Evolutionary conservation across 73 alveolate genomes (phyloP).

Genomic region (Uronychia binucleata): DNA sequence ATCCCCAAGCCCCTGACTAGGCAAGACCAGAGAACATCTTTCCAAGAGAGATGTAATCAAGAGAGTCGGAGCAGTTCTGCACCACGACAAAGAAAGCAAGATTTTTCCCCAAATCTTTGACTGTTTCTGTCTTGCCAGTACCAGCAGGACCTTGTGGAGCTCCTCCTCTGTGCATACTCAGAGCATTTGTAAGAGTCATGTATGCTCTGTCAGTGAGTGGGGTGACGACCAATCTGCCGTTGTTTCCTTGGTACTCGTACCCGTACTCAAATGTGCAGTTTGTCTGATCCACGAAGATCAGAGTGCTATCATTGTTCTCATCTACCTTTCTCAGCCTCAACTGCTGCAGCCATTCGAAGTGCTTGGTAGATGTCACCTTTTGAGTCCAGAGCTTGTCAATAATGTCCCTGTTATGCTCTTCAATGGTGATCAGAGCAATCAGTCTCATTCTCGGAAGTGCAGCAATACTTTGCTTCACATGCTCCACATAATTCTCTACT

Average conservation of each 20-base stretch:
- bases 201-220: constrained; percentile 99
- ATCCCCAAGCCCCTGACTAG: constrained; percentile 99
- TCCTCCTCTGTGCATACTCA: constrained; percentile 99
- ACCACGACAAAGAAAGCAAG: constrained; percentile 99
- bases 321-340: constrained; percentile 90
- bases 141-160: constrained; percentile 99
- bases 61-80: constrained; percentile 99
- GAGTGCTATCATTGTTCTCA: constrained; percentile 51
- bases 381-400: constrained; percentile 66
- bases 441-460: constrained; percentile 79
- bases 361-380: constrained; percentile 72
- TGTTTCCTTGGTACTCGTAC: constrained; percentile 99
- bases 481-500: constrained; percentile 64
- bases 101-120: constrained; percentile 99
- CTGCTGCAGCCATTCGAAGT: constrained; percentile 95
- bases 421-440: constrained; percentile 95
- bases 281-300: constrained; percentile 85
- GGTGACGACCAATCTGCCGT: constrained; percentile 99
- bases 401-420: constrained; percentile 95
- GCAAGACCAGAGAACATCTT: constrained; percentile 99
- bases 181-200: constrained; percentile 98
- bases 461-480: constrained; percentile 21
- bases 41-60: constrained; percentile 98
- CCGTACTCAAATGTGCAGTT: constrained; percentile 95
- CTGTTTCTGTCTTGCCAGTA: constrained; percentile 99